phyloP scores from a whole-genome alignment of 257 asterid genomes.

The Fraxinus cuspidata region DNA sequence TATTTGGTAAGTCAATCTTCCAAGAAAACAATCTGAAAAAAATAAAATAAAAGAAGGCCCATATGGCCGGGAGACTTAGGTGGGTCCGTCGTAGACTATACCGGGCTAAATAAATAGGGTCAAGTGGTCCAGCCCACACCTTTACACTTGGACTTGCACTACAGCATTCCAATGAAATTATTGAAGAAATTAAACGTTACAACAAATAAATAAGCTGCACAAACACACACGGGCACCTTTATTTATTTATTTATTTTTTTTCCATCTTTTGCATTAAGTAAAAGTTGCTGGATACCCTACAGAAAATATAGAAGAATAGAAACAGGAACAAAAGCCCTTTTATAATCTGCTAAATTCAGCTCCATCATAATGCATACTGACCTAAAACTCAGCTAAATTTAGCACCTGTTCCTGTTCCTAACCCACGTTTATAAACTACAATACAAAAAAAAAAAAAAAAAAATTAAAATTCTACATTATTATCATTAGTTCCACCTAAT shows the following conservation, averaged over 20 bases:
- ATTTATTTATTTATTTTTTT: background rate
- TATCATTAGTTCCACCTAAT: conserved; percentile 28
- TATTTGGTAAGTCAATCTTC: background rate
- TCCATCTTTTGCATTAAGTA: conserved; percentile 28
- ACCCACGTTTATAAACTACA: conserved; percentile 24
- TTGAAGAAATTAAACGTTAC: background rate
- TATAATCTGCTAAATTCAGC: conserved; percentile 71
- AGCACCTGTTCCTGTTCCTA: conserved; percentile 83
- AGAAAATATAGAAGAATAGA: conserved; percentile 34
- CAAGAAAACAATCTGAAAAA: background rate
- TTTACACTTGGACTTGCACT: conserved; percentile 21
- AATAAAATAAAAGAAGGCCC: background rate
- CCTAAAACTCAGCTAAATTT: conserved; percentile 56
- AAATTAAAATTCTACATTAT: conserved; percentile 31
- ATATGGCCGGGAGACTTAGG: background rate
- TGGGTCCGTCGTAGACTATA: background rate
- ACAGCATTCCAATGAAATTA: conserved; percentile 10
- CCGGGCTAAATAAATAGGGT: background rate
- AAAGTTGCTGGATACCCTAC: conserved; percentile 25
- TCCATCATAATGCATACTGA: conserved; percentile 25
- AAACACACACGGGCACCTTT: background rate
- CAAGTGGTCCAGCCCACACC: background rate
- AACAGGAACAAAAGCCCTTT: conserved; percentile 60
- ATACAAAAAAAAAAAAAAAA: too few relatives aligned
- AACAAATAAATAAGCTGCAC: background rate